These are phyloP conservation scores for Penicillium sp. DNA, from an alignment of 2,329 filamentous ascomycete species.

Conservation along the genomic window DNA sequence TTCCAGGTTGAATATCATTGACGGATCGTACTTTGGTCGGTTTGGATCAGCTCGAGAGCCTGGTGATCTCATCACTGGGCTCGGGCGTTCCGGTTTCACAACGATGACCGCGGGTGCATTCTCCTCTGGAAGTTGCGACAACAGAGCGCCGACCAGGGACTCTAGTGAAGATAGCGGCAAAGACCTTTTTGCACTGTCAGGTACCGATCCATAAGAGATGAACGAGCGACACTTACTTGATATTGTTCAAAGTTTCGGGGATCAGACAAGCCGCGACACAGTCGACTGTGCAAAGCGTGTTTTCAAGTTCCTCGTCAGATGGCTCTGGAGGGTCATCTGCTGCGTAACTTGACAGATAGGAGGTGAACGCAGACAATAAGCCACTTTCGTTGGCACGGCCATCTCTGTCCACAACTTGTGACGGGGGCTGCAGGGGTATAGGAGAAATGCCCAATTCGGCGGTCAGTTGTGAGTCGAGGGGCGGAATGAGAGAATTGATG, in stretches of 20 bases:
- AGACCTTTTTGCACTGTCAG: conserved; percentile 41
- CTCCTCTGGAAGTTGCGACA: conserved; percentile 83
- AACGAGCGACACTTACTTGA: conserved; percentile 54
- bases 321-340: conserved; percentile 96
- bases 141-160: conserved; percentile 63
- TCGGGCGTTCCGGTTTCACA: conserved; percentile 77
- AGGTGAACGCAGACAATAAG: conserved; percentile 88
- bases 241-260: conserved; percentile 72
- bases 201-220: conserved; percentile 4
- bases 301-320: conserved; percentile 93
- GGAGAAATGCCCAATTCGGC: conserved; percentile 64
- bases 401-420: conserved; percentile 85
- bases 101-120: conserved; percentile 73
- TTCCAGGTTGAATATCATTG: conserved; percentile 84
- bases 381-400: conserved; percentile 72
- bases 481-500: conserved; percentile 84
- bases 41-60: conserved; percentile 52
- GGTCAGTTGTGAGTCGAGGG: conserved; percentile 63
- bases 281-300: conserved; percentile 88
- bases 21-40: conserved; percentile 71
- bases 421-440: conserved; percentile 85
- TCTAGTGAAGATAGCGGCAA: conserved; percentile 56
- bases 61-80: conserved; percentile 54
- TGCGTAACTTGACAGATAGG: conserved; percentile 97
- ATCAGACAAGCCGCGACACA: conserved; percentile 88